Evolutionary conservation across 768 basidiomycete species (phyloP).

Genomic region (Suillus discolor): DNA sequence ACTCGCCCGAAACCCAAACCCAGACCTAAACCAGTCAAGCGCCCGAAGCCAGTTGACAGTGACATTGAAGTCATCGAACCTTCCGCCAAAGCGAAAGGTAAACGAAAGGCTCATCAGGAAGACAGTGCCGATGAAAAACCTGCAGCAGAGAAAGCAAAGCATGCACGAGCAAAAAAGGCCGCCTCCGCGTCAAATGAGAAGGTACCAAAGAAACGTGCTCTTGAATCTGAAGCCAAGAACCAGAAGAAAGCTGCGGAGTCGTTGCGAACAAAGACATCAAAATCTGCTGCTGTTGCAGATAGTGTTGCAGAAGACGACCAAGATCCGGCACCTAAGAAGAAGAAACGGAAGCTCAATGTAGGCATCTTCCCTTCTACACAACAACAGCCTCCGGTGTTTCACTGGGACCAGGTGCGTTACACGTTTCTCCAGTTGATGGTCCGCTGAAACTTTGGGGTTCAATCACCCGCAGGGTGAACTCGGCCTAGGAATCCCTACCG

Average conservation of each 20-base stretch:
- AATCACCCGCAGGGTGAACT: constrained; percentile 35
- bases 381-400: constrained; percentile 39
- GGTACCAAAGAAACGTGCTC: constrained; percentile 20
- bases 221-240: constrained; percentile 21
- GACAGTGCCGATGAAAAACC: constrained; percentile 23
- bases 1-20: constrained; percentile 25
- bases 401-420: constrained; percentile 47
- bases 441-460: constrained; percentile 1
- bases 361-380: constrained; percentile 33
- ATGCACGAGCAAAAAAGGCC: constrained; percentile 26
- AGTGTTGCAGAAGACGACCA: constrained; percentile 20
- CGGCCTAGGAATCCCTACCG: constrained; percentile 64
- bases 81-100: constrained; percentile 37
- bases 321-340: constrained; percentile 52
- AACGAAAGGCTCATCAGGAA: constrained; percentile 36
- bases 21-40: constrained; percentile 17
- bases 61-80: constrained; percentile 34
- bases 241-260: constrained; percentile 19
- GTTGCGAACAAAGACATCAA: constrained; percentile 20
- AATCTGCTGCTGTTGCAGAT: constrained; percentile 19
- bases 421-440: constrained; percentile 1
- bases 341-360: constrained; percentile 71
- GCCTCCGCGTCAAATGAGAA: constrained; percentile 17
- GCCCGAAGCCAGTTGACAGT: constrained; percentile 25
- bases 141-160: constrained; percentile 28